Conservation (phyloP, 139 green algal species). For the Coelastrella sp. region DNA sequence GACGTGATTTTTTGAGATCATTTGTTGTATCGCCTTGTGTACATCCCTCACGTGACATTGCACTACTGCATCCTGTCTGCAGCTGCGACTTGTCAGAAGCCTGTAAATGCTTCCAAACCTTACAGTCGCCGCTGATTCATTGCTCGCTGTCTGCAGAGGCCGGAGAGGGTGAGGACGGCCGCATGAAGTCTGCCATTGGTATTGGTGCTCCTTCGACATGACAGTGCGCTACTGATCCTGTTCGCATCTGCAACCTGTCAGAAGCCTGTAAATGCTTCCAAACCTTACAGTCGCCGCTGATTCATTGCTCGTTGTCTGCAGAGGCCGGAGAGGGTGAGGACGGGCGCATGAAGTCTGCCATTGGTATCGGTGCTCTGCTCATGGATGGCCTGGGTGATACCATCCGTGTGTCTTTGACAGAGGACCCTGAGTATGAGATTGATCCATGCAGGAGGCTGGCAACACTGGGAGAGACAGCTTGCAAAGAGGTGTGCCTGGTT, state of each 20-base stretch:
- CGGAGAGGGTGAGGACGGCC: slow-evolving; percentile 97
- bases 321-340: slow-evolving; percentile 98
- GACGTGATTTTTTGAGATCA: too few species aligned
- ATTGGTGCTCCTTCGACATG: too few species aligned
- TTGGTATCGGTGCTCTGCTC: slow-evolving; percentile 97
- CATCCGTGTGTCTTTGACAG: slow-evolving; percentile 92
- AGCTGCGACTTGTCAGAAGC: slow-evolving; percentile 68
- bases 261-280: too few species aligned
- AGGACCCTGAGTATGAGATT: slow-evolving; percentile 98
- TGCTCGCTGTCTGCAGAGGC: slow-evolving; percentile 69
- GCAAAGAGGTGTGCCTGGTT: slow-evolving; percentile 48
- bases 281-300: too few species aligned
- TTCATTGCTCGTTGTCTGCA: slow-evolving; percentile 13
- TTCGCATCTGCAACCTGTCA: slow-evolving; percentile 50
- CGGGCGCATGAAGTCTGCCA: slow-evolving; percentile 98
- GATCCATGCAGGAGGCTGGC: slow-evolving; percentile 92
- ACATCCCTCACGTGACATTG: too few species aligned
- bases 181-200: slow-evolving; percentile 99
- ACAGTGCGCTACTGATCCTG: too few species aligned
- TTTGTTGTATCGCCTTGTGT: too few species aligned
- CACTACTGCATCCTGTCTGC: slow-evolving; percentile 63
- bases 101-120: too few species aligned
- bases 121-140: neutral
- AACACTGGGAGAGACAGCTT: slow-evolving; percentile 79
- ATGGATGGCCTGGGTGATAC: slow-evolving; percentile 99